Evolutionary conservation across 805 yeast genomes (phyloP), one percentile per base, ranked within the genome.

Genomic region (Barnettozyma pratensis): DNA sequence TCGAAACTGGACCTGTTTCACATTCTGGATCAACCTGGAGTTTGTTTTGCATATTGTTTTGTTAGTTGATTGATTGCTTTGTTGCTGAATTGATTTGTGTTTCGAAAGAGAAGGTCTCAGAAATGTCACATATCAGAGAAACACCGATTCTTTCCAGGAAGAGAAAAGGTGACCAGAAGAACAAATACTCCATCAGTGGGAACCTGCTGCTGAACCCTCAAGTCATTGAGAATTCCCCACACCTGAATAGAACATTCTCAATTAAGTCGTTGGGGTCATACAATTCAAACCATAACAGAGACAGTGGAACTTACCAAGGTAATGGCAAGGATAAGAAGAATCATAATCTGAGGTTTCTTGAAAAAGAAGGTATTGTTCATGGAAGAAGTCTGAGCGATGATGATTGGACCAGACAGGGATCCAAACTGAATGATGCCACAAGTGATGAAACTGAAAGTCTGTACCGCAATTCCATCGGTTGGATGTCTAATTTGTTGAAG

Each of bases 391-490:
- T n/a, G 27, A 19, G 7, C 11, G 38, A 36, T 8, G 11, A 14
- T 36, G 56, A 56, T 32, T 56, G 59, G 59, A 54, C 56, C 1
- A 29, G 14, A 5, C 46, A 31, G 37, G 39, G 36, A 27, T 27
- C 41, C 37, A 11, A 44, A 9, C 26, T 41, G 9, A 36, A 41
- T 10, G 59, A 57, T 45, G 57, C 61, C 10, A 49, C 60, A 8
- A 42, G 44, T 31, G 48, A 45, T 11, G 60, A 57, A 34, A 46
- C 58, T 2, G 52, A 31, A 2, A 36, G 14, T 10, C 38, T 40
- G 14, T 26, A 40, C 14, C 37, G 46, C 32, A 35, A 27, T 8
- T 25, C 44, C 27, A 42, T 38, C 41, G 37, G 28, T 36, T 27
- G 48, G 44, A 7, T 36, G 27, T 34, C 43, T 4, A 39, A 9